Evolutionary conservation across 1,139 yeast genomes (phyloP), one percentile per base, ranked within the genome.

Genomic region (Lodderomyces metapsilosis): DNA sequence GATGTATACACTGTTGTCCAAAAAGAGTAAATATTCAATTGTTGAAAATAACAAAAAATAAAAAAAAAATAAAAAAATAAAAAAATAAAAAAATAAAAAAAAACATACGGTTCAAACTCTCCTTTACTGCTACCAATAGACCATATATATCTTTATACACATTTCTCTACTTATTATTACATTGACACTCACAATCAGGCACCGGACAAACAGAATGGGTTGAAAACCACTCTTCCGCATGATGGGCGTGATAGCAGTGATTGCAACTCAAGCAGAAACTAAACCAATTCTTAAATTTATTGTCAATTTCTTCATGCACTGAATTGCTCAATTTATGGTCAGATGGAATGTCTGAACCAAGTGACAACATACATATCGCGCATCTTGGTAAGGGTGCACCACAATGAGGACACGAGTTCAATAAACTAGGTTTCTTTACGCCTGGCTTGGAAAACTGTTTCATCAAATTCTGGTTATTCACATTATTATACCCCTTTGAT

Each of bases 211-310:
- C 79, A 43, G 77, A 79, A 54, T 91, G 96, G 58, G 83, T 84
- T 15, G 84, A 76, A 57, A 92, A 92, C 98, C 98, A 92, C 56
- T 88, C 95, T 51, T 86, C 89, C 0, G 98, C 97, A 60, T 92
- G 98, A 12, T 84, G 88, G 0, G 95, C 91, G 64, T 92, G 98
- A 75, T 84, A 82, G 1, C 97, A 96, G 56, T 92, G 98, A 57
- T 85, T 88, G 59, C 98, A 92, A 21, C 84, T 80, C 49, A 92
- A 67, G 57, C 98, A 92, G 61, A 88, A 88, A 50, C 94, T 87
- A 51, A 92, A 89, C 95, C 96, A 82, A 49, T 82, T 80, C 45
- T 74, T 62, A 57, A 80, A 76, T 44, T 67, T 66, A 35, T 65
- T 64, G 39, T 63, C 72, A 36, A 62, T 62, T 10, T 34, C 28